Evolutionary conservation across 192 early-diverging fungal species (phyloP), one percentile per base, ranked within the genome.

Genomic region (Backusella tuberculispora): DNA sequence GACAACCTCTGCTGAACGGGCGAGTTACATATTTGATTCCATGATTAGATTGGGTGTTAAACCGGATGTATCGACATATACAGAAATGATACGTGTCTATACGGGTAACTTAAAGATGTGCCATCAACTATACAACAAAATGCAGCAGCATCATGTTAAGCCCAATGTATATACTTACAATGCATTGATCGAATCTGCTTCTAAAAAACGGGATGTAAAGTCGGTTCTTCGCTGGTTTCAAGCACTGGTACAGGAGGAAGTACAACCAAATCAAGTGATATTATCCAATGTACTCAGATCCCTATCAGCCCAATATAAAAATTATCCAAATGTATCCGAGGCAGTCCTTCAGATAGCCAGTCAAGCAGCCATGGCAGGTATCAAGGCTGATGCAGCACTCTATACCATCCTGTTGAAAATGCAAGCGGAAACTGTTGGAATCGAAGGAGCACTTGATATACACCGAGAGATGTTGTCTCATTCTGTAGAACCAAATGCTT

Each of bases 91-190:
- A 14, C 60, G 70, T 13, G 69, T 42, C 0, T 29, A 63, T 73
- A 60, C 34, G 7, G 19, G 24, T 2, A 45, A 47, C 9, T 17
- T 74, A 37, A 42, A 66, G 34, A 50, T 21, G 4, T 72, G 76
- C 34, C 7, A 76, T 5, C n/a, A 70, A 4, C 78, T 74, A 41
- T 75, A 78, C 41, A 29, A 64, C 26, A 67, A 53, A 37, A 82
- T 82, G 81, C 44, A 44, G 12, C 63, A 76, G 0, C 41, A 69
- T 5, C 14, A 43, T 1, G 40, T 78, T 6, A 37, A 73, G 29
- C 76, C 81, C n/a, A 82, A 82, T 50, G 40, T 70, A 6, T 82
- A 78, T 53, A 82, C 65, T 8, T 82, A 70, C 44, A 78, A 65
- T 34, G 75, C 75, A 38, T 34, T 82, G 15, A 78, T 82, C 53